phyloP scores from a whole-genome alignment of 164 flowering plant species.

The Platanus orientalis region DNA sequence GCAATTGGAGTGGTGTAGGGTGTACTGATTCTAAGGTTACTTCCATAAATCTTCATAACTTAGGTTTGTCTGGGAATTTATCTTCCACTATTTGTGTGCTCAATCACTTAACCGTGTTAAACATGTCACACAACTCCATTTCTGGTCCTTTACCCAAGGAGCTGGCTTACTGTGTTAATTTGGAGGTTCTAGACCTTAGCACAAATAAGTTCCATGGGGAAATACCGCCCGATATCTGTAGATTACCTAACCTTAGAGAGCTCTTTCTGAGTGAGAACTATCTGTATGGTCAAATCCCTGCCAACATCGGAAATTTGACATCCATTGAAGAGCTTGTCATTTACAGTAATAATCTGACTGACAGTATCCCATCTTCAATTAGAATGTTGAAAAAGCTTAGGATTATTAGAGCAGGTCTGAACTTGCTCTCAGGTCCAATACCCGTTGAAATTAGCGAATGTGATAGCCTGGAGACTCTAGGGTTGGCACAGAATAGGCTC shows the following conservation, averaged over 20 bases:
- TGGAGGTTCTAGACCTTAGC: slow-evolving; percentile 46
- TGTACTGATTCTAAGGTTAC: slow-evolving; percentile 35
- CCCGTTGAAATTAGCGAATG: slow-evolving; percentile 47
- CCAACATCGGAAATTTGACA: slow-evolving; percentile 33
- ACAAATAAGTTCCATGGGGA: slow-evolving; percentile 45
- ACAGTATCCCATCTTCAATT: slow-evolving; percentile 34
- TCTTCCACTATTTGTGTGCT: slow-evolving; percentile 41
- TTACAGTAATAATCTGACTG: slow-evolving; percentile 54
- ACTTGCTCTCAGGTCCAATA: slow-evolving; percentile 41
- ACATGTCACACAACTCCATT: slow-evolving; percentile 43
- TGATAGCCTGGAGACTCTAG: slow-evolving; percentile 40
- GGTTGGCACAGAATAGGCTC: slow-evolving; percentile 47
- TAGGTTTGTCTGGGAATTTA: slow-evolving; percentile 46
- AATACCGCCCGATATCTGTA: slow-evolving; percentile 31
- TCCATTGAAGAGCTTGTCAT: slow-evolving; percentile 45
- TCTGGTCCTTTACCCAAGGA: slow-evolving; percentile 47
- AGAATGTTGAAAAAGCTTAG: slow-evolving; percentile 37
- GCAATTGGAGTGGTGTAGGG: slow-evolving; percentile 45
- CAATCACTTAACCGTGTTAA: slow-evolving; percentile 23
- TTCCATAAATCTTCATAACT: slow-evolving; percentile 29
- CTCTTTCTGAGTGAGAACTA: slow-evolving; percentile 49
- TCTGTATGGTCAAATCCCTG: slow-evolving; percentile 38
- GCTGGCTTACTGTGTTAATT: slow-evolving; percentile 25
- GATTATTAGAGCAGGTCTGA: slow-evolving; percentile 47
- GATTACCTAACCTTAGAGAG: slow-evolving; percentile 28